These are phyloP conservation scores for Claviceps africana DNA, from an alignment of 2,329 filamentous ascomycete genomes.

Conservation along the genomic window DNA sequence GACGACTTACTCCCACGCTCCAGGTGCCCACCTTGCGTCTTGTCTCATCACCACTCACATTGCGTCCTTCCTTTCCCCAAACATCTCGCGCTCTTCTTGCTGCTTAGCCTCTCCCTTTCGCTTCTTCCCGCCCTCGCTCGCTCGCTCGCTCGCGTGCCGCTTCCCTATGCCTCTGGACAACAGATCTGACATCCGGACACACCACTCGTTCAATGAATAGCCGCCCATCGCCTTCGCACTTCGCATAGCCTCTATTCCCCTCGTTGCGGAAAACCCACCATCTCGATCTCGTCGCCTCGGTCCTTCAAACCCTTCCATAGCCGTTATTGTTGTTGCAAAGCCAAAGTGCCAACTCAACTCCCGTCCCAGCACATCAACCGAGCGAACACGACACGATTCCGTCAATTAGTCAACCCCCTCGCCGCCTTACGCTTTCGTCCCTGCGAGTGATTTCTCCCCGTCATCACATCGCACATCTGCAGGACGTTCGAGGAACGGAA, in stretches of 20 bases:
- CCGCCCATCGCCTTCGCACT: not conserved
- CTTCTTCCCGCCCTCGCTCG: not conserved
- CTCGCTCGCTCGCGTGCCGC: not conserved
- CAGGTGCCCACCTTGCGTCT: constrained; percentile 5
- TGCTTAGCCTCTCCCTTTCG: not conserved
- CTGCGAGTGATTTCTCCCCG: not conserved
- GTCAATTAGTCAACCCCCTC: too few relatives aligned
- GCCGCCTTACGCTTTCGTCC: not conserved
- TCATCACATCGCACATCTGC: not conserved
- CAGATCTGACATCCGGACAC: not conserved
- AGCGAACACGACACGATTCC: not conserved
- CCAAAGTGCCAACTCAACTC: not conserved
- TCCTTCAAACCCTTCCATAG: not conserved
- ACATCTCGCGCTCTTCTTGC: constrained; percentile 1
- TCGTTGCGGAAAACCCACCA: not conserved
- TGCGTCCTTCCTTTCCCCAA: constrained; percentile 1
- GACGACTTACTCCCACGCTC: not conserved
- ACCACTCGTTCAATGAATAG: constrained; percentile 4
- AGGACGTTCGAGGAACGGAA: constrained; percentile 1
- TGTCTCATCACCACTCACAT: constrained; percentile 8
- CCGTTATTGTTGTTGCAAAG: not conserved
- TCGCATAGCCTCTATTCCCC: not conserved
- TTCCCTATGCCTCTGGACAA: constrained; percentile 3
- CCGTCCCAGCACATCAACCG: not conserved
- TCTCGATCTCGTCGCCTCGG: not conserved